Evolutionary conservation across 1,284 basidiomycete genomes (phyloP), one percentile per base, ranked within the genome.

Genomic region (Ustilago curta): DNA sequence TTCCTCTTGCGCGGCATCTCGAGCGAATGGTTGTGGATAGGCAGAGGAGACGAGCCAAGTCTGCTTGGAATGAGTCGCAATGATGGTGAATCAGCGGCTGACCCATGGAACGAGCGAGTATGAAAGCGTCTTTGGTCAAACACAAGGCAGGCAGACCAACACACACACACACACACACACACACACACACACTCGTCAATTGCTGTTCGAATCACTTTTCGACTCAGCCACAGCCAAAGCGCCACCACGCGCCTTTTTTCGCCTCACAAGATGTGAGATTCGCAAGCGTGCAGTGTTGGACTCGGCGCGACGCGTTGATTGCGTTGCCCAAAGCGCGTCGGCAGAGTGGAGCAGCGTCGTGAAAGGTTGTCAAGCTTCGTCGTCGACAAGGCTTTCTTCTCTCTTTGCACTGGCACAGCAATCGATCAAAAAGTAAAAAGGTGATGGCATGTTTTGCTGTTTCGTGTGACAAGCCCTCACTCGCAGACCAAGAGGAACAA

Each of bases 1-100:
- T 76, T 76, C 19, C 67, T 52, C 53, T 71, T 76, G 27, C 72
- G 72, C 18, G 72, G 64, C 72, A 76, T 76, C 25, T 27, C 7
- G 27, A 3, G 27, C 27, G 27, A 27, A 27, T 7, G 35, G 3
- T 14, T 37, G 3, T 37, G 9, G 35, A 9, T 37, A n/a, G 39
- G 27, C 27, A 37, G 58, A 52, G 23, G 42, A 35, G 8, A 12
- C 19, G n/a, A n/a, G 31, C 19, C 4, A 44, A 19, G n/a, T 25
- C 12, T 5, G 40, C 21, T 0, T 16, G 2, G 25, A 9, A n/a
- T 31, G 8, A 19, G 47, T 19, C 16, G 35, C 35, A 14, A 37
- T 37, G 35, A 37, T 16, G 6, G 35, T 37, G 19, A 14, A 47
- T 47, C 45, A 29, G 45, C 45, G 2, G 14, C 12, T 23, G 21